These are phyloP conservation scores for Starmerella tilneyi DNA, from an alignment of 805 yeast genomes.

Conservation along the genomic window DNA sequence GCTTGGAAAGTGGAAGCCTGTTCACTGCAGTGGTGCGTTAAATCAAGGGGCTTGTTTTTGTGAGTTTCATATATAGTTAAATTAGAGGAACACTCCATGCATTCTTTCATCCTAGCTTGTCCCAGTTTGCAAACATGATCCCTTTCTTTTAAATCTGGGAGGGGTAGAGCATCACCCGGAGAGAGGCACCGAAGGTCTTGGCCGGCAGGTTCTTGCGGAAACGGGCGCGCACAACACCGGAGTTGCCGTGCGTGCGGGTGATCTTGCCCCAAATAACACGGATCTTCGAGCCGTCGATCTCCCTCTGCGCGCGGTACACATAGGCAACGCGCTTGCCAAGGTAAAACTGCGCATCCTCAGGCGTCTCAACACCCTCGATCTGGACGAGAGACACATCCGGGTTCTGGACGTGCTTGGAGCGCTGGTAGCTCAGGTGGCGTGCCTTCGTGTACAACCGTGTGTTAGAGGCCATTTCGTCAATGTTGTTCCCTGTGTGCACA, in stretches of 20 bases:
- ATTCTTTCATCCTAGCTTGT: conserved; percentile 9
- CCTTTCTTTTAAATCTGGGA: conserved; percentile 71
- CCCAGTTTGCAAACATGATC: not conserved
- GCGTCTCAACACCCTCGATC: conserved; percentile 87
- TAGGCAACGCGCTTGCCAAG: conserved; percentile 98
- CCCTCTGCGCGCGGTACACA: conserved; percentile 98
- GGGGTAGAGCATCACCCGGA: conserved; percentile 99
- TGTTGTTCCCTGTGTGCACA: conserved; percentile 15
- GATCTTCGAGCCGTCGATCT: conserved; percentile 96
- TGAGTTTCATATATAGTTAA: conserved; percentile 15
- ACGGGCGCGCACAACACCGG: conserved; percentile 96
- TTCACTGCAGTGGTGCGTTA: not conserved
- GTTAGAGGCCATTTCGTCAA: conserved; percentile 26
- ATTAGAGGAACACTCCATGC: conserved; percentile 17
- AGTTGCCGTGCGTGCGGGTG: conserved; percentile 97
- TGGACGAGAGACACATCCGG: conserved; percentile 94
- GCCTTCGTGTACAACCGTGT: conserved; percentile 88
- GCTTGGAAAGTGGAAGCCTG: not conserved
- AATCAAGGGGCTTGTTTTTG: not conserved
- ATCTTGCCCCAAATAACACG: conserved; percentile 99
- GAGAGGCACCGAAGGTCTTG: conserved; percentile 99
- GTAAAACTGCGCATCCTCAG: conserved; percentile 97
- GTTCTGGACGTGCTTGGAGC: conserved; percentile 96
- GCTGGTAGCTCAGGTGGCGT: conserved; percentile 99
- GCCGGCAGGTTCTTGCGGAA: conserved; percentile 99